phyloP scores from a whole-genome alignment of 2,329 filamentous ascomycete genomes.

The Paracorniculantispora psalliotae region DNA sequence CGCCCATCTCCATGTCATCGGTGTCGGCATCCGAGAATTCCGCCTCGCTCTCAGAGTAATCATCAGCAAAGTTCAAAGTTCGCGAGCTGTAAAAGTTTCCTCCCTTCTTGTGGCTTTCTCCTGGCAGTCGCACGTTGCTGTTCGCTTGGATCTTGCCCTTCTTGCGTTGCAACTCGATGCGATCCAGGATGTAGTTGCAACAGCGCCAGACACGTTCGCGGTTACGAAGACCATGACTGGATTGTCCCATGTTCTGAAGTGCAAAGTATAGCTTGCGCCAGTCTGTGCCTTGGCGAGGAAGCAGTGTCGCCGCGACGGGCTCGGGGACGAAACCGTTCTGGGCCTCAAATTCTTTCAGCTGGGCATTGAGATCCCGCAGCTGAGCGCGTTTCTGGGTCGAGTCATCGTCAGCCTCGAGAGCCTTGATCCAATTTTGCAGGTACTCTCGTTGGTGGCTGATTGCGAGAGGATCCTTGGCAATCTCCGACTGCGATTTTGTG shows the following conservation, averaged over 20 bases:
- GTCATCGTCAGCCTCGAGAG: not conserved
- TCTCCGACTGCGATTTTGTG: not conserved
- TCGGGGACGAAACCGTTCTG: not conserved
- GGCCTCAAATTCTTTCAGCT: not conserved
- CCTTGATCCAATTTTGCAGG: not conserved
- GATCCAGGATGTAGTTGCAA: conserved; percentile 12
- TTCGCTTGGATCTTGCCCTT: not conserved
- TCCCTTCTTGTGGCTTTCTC: not conserved
- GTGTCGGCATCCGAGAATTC: conserved; percentile 2
- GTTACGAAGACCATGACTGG: conserved; percentile 14
- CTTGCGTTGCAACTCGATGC: not conserved
- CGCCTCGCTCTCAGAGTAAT: conserved; percentile 11
- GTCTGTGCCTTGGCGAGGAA: conserved; percentile 12
- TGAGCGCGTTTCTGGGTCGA: not conserved
- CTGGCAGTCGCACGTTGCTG: not conserved
- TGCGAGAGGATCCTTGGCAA: not conserved
- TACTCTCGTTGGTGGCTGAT: not conserved
- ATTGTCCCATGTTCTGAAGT: not conserved
- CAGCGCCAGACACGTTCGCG: conserved; percentile 15
- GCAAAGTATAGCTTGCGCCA: conserved; percentile 16
- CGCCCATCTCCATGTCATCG: conserved; percentile 1
- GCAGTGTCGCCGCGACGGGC: not conserved
- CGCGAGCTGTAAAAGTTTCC: not conserved
- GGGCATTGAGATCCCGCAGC: not conserved
- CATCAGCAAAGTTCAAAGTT: not conserved